phyloP scores from a whole-genome alignment of 345 rosid species.

The Geranium rotundifolium region DNA sequence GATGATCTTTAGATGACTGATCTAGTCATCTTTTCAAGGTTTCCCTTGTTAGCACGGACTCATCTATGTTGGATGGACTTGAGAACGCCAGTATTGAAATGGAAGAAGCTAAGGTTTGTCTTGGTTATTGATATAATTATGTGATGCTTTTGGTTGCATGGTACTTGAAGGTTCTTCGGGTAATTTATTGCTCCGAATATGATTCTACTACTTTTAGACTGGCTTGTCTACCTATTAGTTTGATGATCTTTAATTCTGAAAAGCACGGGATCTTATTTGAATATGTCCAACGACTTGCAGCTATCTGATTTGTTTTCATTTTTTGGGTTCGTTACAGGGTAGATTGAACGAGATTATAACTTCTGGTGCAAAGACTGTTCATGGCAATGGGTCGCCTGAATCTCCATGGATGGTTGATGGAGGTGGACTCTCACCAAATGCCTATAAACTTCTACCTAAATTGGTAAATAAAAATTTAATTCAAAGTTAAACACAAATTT shows the following conservation, averaged over 20 bases:
- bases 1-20: constrained; percentile 11
- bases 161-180: neutral
- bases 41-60: constrained; percentile 97
- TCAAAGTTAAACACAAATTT: neutral
- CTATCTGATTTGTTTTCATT: constrained; percentile 1
- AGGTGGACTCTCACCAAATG: constrained; percentile 79
- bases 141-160: neutral
- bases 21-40: constrained; percentile 39
- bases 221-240: too few species aligned
- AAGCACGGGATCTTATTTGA: too few species aligned
- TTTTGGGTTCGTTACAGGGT: constrained; percentile 30
- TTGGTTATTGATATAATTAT: constrained; percentile 3
- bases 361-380: constrained; percentile 34
- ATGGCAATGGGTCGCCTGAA: constrained; percentile 47
- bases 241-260: too few species aligned
- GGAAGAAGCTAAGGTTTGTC: constrained; percentile 89
- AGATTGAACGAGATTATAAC: constrained; percentile 86
- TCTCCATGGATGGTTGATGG: constrained; percentile 98
- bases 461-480: constrained; percentile 33
- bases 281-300: neutral
- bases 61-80: constrained; percentile 99
- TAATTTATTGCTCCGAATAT: too few species aligned
- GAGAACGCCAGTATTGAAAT: constrained; percentile 87
- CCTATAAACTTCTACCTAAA: constrained; percentile 64
- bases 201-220: too few species aligned